phyloP scores from a whole-genome alignment of 345 rosid genomes.

The Brassica rapa region DNA sequence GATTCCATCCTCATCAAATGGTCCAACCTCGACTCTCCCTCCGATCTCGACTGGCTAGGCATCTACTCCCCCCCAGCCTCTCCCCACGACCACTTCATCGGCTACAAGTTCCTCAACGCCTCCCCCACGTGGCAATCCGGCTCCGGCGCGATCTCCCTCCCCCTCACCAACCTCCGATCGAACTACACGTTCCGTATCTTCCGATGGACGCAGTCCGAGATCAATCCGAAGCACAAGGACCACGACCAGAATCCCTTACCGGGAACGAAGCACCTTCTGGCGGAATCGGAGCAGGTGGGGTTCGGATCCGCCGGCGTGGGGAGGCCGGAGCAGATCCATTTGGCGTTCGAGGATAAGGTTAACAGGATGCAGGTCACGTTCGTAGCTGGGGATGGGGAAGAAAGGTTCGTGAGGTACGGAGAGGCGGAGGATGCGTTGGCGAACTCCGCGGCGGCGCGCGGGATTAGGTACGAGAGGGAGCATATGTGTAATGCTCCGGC shows the following conservation, averaged over 20 bases:
- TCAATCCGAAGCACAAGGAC: conserved; percentile 55
- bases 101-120: conserved; percentile 75
- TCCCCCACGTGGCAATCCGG: conserved; percentile 65
- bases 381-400: conserved; percentile 62
- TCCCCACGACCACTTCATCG: conserved; percentile 60
- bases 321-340: conserved; percentile 81
- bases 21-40: conserved; percentile 74
- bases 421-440: conserved; percentile 49
- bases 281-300: conserved; percentile 52
- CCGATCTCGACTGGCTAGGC: conserved; percentile 83
- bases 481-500: conserved; percentile 86
- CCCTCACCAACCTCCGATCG: conserved; percentile 73
- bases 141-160: conserved; percentile 65
- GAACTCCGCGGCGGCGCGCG: conserved; percentile 50
- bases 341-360: conserved; percentile 56
- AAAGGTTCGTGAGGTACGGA: conserved; percentile 73
- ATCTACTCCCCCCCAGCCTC: conserved; percentile 86
- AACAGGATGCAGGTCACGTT: conserved; percentile 86
- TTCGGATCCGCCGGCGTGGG: conserved; percentile 51
- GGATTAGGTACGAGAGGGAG: conserved; percentile 71
- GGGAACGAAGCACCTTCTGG: conserved; percentile 57
- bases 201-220: conserved; percentile 71
- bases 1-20: conserved; percentile 62
- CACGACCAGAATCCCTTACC: conserved; percentile 88
- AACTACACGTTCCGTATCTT: conserved; percentile 86